Percentiles rank a stretch among this genome's conserved stretches.
phyloP scores from a whole-genome alignment of 495 filamentous ascomycete genomes.

The Xylaria sp. region DNA sequence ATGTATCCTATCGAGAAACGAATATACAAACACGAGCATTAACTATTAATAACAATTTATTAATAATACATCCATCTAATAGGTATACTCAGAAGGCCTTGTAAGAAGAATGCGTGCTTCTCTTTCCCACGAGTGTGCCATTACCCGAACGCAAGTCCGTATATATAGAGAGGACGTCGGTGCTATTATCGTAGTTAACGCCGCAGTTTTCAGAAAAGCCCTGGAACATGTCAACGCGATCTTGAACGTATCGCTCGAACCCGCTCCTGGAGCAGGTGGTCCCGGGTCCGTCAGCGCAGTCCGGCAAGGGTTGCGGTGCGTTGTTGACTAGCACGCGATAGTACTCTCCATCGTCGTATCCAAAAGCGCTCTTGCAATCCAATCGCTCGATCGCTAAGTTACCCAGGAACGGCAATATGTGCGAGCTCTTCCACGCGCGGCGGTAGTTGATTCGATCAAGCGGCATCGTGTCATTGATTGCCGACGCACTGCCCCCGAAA shows the following conservation, averaged over 20 bases:
- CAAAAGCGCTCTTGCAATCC: slow-evolving; percentile 45
- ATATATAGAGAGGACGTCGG: slow-evolving; percentile 45
- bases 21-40: background rate
- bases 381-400: slow-evolving; percentile 54
- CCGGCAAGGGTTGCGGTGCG: slow-evolving; percentile 44
- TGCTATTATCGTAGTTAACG: slow-evolving; percentile 43
- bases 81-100: background rate
- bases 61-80: background rate
- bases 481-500: slow-evolving; percentile 45
- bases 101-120: slow-evolving; percentile 14
- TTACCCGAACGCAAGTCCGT: slow-evolving; percentile 42
- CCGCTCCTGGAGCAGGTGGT: slow-evolving; percentile 43
- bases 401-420: slow-evolving; percentile 52
- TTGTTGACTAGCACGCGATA: slow-evolving; percentile 47
- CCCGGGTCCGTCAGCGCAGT: slow-evolving; percentile 46
- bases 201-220: slow-evolving; percentile 45
- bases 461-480: slow-evolving; percentile 57
- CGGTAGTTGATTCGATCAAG: slow-evolving; percentile 53
- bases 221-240: slow-evolving; percentile 41
- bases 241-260: slow-evolving; percentile 42
- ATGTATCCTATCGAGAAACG: background rate
- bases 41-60: background rate
- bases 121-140: slow-evolving; percentile 46
- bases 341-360: slow-evolving; percentile 46
- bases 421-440: slow-evolving; percentile 54